Percentiles rank a stretch among this genome's conserved stretches.
Conservation (phyloP, 2,329 filamentous ascomycete species). For the Fusarium nelsonii region DNA sequence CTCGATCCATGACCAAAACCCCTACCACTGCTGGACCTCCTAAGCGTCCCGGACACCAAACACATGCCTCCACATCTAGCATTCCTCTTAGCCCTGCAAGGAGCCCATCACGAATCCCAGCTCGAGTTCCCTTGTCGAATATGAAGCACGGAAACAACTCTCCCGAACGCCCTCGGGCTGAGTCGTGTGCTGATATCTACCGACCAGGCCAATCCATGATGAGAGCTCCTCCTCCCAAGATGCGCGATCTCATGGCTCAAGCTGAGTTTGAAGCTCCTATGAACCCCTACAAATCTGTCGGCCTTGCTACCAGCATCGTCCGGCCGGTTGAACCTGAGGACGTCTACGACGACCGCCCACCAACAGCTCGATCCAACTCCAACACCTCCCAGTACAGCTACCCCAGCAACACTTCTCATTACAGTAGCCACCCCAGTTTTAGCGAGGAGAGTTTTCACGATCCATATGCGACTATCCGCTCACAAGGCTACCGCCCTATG, state of each 20-base stretch:
- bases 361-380: constrained; percentile 55
- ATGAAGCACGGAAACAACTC: constrained; percentile 82
- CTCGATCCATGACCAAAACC: constrained; percentile 64
- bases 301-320: constrained; percentile 67
- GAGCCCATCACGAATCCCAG: constrained; percentile 70
- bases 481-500: constrained; percentile 57
- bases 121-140: constrained; percentile 76
- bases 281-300: constrained; percentile 62
- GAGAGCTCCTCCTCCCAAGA: constrained; percentile 86
- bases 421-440: constrained; percentile 48
- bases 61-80: constrained; percentile 40
- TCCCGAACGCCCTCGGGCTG: constrained; percentile 74
- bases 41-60: constrained; percentile 48
- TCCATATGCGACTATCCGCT: constrained; percentile 58
- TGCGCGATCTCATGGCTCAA: constrained; percentile 78
- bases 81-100: constrained; percentile 50
- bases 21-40: constrained; percentile 59
- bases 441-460: constrained; percentile 56
- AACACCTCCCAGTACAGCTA: constrained; percentile 53
- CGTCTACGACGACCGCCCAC: constrained; percentile 78
- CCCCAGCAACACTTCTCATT: constrained; percentile 52
- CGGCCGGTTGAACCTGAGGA: constrained; percentile 80
- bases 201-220: constrained; percentile 66
- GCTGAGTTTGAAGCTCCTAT: constrained; percentile 64
- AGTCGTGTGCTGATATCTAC: constrained; percentile 60